Evolutionary conservation across 2,329 filamentous ascomycete genomes (phyloP), one percentile per base, ranked within the genome.

Genomic region (Exophiala dermatitidis): DNA sequence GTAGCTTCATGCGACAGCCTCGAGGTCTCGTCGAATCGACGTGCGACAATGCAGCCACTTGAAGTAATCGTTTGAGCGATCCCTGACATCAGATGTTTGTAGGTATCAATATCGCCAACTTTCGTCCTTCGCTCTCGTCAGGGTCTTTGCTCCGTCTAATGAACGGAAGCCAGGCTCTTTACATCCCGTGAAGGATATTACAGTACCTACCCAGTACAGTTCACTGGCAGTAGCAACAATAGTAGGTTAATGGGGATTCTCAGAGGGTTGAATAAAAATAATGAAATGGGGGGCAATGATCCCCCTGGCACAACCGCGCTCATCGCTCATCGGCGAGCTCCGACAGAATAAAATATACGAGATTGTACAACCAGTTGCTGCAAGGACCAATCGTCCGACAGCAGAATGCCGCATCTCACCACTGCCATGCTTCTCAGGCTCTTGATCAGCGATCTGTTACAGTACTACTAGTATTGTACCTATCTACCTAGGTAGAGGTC

Each of bases 301-400:
- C 4, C n/a, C n/a, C 42, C 45, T 43, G 37, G 37, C 32, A 28
- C 44, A 44, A 32, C 29, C 28, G 37, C 53, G 48, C 53, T n/a
- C n/a, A n/a, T n/a, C n/a, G n/a, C n/a, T 32, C 32, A n/a, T 57
- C 57, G 57, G 57, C 57, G 57, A 57, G 40, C 57, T 59, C 57
- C 57, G 57, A 37, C 31, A 34, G 32, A 28, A 44, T 36, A 31
- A 40, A 37, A 45, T 54, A 53, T 56, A 59, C 55, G 37, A 54
- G 38, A 43, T 38, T 34, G 28, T 34, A 40, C 12, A 46, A 43
- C 28, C 47, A 28, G 28, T 12, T 46, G 7, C 43, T 19, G 40
- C 40, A 29, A 32, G 43, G 32, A 41, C 56, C 56, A 58, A 58
- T 58, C 53, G 50, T 41, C n/a, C n/a, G n/a, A n/a, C 43, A 49